Percentiles rank a stretch among this genome's conserved stretches.
Evolutionary conservation across 805 yeast species (phyloP).

Genomic region (Ogataea nitratoaversa): DNA sequence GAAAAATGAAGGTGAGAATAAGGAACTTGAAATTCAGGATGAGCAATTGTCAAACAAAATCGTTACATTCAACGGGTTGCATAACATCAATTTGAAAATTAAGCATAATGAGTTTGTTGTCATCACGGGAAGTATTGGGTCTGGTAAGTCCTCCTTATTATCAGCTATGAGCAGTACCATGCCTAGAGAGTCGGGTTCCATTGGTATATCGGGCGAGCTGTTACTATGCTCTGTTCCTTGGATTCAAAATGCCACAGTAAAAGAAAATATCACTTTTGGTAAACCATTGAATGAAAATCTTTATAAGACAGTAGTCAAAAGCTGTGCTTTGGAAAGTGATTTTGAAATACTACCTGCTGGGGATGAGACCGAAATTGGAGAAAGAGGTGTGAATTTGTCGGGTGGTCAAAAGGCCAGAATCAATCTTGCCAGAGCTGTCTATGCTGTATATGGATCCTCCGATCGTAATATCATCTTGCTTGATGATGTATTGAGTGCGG

Average conservation of each 20-base stretch:
- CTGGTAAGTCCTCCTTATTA: conserved; percentile 70
- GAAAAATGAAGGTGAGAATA: no score
- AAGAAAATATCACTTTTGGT: conserved; percentile 73
- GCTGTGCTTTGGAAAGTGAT: conserved; percentile 68
- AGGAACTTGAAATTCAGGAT: no score
- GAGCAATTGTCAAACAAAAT: background rate
- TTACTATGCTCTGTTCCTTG: conserved; percentile 56
- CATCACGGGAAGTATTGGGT: conserved; percentile 65
- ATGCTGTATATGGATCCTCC: conserved; percentile 30
- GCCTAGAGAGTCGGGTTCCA: conserved; percentile 48
- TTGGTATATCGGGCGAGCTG: conserved; percentile 49
- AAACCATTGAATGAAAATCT: conserved; percentile 37
- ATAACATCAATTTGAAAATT: conserved; percentile 48
- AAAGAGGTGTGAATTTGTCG: conserved; percentile 75
- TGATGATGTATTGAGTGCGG: conserved; percentile 69
- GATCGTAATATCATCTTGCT: conserved; percentile 53
- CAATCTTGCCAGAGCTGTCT: conserved; percentile 66
- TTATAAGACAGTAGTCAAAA: conserved; percentile 51
- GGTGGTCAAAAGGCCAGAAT: conserved; percentile 88
- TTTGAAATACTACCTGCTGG: conserved; percentile 67
- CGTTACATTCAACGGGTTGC: conserved; percentile 38
- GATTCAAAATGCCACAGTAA: conserved; percentile 78
- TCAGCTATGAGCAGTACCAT: conserved; percentile 68
- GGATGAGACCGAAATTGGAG: conserved; percentile 78
- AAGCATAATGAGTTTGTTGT: conserved; percentile 67